phyloP scores from a whole-genome alignment of 73 alveolate genomes.

The Paramecium bursaria region DNA sequence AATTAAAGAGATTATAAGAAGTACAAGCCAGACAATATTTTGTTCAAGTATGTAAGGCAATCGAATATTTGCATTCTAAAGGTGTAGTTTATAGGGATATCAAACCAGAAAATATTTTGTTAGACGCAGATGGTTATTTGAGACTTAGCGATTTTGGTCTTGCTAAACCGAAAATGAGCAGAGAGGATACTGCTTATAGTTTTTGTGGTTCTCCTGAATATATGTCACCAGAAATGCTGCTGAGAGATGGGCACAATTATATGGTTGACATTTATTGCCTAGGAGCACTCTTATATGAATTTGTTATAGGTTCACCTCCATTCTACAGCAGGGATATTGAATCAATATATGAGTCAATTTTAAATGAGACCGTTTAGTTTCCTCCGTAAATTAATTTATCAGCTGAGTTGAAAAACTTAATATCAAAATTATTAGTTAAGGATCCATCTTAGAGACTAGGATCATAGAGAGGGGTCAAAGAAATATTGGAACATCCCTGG shows the following conservation, averaged over 20 bases:
- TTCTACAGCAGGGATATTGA: conserved; percentile 75
- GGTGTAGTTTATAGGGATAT: conserved; percentile 91
- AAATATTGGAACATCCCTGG: conserved; percentile 89
- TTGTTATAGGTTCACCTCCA: conserved; percentile 91
- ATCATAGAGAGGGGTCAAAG: conserved; percentile 71
- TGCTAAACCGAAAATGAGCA: conserved; percentile 76
- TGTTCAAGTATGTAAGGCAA: conserved; percentile 82
- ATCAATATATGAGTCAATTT: conserved; percentile 76
- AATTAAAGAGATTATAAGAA: conserved; percentile 77
- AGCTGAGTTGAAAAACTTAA: conserved; percentile 67
- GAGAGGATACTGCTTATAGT: conserved; percentile 70
- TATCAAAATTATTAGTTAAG: conserved; percentile 78
- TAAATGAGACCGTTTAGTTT: conserved; percentile 58
- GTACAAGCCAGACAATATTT: conserved; percentile 82
- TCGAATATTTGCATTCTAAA: conserved; percentile 83
- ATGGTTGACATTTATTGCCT: conserved; percentile 86
- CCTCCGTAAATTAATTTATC: conserved; percentile 60
- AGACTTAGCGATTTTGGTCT: conserved; percentile 90
- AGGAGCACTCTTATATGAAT: conserved; percentile 89
- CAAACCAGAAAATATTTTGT: conserved; percentile 92
- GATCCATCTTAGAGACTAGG: conserved; percentile 83
- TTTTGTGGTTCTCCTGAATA: conserved; percentile 96
- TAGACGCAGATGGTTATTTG: conserved; percentile 88
- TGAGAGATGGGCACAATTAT: conserved; percentile 79
- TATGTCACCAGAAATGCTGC: conserved; percentile 93